phyloP scores from a whole-genome alignment of 306 rosid species.

The Malus fusca region DNA sequence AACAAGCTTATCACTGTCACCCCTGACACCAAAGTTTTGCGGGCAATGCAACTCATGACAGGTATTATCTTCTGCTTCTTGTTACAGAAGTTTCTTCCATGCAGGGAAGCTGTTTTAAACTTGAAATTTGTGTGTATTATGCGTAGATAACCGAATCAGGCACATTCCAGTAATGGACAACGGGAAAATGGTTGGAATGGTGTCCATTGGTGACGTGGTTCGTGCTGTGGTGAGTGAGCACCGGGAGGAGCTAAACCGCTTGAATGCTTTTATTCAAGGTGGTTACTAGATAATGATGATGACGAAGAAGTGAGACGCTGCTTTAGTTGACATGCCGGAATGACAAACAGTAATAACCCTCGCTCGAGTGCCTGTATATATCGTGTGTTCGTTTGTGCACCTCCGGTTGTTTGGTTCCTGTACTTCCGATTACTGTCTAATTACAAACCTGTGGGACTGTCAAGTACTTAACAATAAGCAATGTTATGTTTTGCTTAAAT shows the following conservation, averaged over 20 bases:
- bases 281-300: slow-evolving; percentile 69
- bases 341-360: slow-evolving; percentile 30
- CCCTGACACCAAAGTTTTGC: slow-evolving; percentile 76
- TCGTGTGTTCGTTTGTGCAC: slow-evolving; percentile 22
- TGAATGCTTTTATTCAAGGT: slow-evolving; percentile 93
- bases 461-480: slow-evolving; percentile 3
- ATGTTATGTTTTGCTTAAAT: neutral
- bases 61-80: slow-evolving; percentile 37
- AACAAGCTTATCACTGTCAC: slow-evolving; percentile 92
- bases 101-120: slow-evolving; percentile 3
- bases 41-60: slow-evolving; percentile 98
- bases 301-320: slow-evolving; percentile 15
- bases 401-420: slow-evolving; percentile 20
- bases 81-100: neutral
- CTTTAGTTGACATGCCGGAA: slow-evolving; percentile 23
- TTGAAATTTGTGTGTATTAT: slow-evolving; percentile 12
- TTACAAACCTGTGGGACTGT: slow-evolving; percentile 2
- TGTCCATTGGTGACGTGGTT: slow-evolving; percentile 96
- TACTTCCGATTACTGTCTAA: slow-evolving; percentile 2
- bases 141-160: slow-evolving; percentile 82
- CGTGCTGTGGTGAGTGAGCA: slow-evolving; percentile 97
- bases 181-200: slow-evolving; percentile 87
- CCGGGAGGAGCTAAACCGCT: slow-evolving; percentile 86
- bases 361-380: slow-evolving; percentile 46
- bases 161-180: slow-evolving; percentile 87